Evolutionary conservation across 2,329 filamentous ascomycete species (phyloP), one percentile per base, ranked within the genome.

Genomic region (Neonectria coccinea): DNA sequence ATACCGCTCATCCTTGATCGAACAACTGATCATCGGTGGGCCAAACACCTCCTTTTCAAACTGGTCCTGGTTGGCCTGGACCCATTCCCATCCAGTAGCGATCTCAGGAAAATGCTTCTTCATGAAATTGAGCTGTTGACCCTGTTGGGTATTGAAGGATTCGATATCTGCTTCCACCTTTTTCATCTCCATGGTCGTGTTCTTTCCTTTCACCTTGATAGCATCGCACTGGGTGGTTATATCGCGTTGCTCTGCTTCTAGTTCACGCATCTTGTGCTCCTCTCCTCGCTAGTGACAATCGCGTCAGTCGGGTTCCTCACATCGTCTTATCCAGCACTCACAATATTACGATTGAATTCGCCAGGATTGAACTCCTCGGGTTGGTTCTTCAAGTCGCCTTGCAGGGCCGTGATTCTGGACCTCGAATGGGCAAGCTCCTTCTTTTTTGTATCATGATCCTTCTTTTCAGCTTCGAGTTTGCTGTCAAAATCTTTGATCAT

Each of bases 41-140:
- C 92, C 93, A 74, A 91, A 93, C 5, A 97, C 89, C 62, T 91
- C 85, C 68, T 91, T 88, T 73, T 92, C 87, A 68, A 97, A 96
- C 53, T 86, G 78, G 59, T 85, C 76, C 64, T 85, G 85, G 75
- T 99, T 89, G 2, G 88, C 78, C 74, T 92, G 86, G 56, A 98
- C 85, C 94, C 95, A 99, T 45, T 89, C 84, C 89, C 93, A 97
- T 2, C 90, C 93, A 68, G 76, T 82, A 11, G 86, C 86, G 2
- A 91, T 88, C 61, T 97, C 92, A 0, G 75, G 75, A 11, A 90
- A 91, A 0, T 85, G 16, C 6, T 76, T 83, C 56, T 82, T 83
- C 59, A 99, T 84, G 68, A 91, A 88, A 53, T 80, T 87, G 59
- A 91, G 82, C 69, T 93, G 90, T 73, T 92, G 91, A 6, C 94